Base-by-base conservation (phyloP, 495 filamentous ascomycete species). In the Annulohypoxylon nitens region DNA sequence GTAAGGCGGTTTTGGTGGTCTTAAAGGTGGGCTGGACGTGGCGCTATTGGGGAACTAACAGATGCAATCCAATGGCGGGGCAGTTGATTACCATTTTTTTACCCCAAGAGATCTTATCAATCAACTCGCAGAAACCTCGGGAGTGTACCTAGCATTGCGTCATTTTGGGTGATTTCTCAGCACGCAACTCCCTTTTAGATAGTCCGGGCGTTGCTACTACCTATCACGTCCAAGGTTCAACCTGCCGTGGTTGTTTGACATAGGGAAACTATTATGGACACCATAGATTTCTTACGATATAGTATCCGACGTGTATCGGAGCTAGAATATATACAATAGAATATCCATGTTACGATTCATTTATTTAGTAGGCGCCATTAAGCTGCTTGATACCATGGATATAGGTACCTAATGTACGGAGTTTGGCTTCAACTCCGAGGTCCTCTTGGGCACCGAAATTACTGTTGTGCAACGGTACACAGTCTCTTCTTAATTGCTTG, bases 31-130 rank as follows among this genome's bases (percentile, higher is more conserved):
- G 36, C 57, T 57, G 50, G 26, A 33, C 45, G 36, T 30, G 23
- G 50, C 50, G 50, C 50, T 54, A 54, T 54, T 54, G 25, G 25
- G 43, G 43, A 20, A 8, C 43, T 47, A 47, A 47, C 4, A 37
- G 59, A 23, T 60, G 20, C 37, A 60, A 60, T 64, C 75, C 69
- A 71, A 77, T 79, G 75, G 77, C 76, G 77, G 77, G 77, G 75
- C 75, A 75, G 30, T 75, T 78, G 74, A 78, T 78, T 78, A 78
- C 74, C 26, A 16, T 23, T 25, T 30, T 64, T 73, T 64, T 54
- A 23, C 3, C 34, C 25, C 3, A 67, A 62, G 48, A 74, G 66
- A 70, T 70, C 66, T 66, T 62, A 69, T 62, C 60, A 66, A 68
- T 53, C 64, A 65, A 36, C 36, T 55, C 64, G 50, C 64, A 54